Base-by-base conservation (phyloP, 1,284 basidiomycete species). In the Ceratobasidium sp. region DNA sequence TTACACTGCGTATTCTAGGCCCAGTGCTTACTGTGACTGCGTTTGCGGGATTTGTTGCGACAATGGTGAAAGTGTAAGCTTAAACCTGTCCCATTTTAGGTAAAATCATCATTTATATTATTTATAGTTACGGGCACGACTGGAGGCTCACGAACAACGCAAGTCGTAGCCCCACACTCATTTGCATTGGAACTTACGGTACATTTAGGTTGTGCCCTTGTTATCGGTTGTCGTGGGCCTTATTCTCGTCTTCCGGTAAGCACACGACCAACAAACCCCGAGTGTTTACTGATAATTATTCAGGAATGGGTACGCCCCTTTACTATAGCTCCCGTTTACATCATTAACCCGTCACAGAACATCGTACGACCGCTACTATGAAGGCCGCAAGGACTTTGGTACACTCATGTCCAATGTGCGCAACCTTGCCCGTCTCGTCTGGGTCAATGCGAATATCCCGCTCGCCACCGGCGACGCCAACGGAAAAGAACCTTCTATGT, bases 381-480 rank as follows among this genome's bases (percentile, higher is more conserved):
- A 95, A 80, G 94, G 93, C 49, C 84, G 93, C 71, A 95, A 92
- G 78, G 86, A 89, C 65, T 96, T 94, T 78, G 85, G 85, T 0
- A 76, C 83, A 4, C 76, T 92, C 72, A 85, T 82, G 13, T 82
- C 88, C 29, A 86, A 87, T 72, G 84, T 87, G 29, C 83, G 88
- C 35, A 89, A 86, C 73, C 79, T 91, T 27, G 80, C 85, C 8
- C 82, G 87, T 38, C 82, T 88, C 70, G 81, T 95, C 68, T 96
- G 94, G 94, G 79, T 95, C 70, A 87, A 91, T 73, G 87, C 91
- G 64, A 83, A 84, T 27, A 82, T 88, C 5, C 90, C 91, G 12
- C 73, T 80, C 5, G 79, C 84, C 0, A 77, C 75, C 6, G 78
- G 82, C 2, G 49, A 57, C 13, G 22, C 43, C 0, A 77, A 79